Conservation (phyloP, 805 yeast species). For the Zygosaccharomyces lentus region DNA sequence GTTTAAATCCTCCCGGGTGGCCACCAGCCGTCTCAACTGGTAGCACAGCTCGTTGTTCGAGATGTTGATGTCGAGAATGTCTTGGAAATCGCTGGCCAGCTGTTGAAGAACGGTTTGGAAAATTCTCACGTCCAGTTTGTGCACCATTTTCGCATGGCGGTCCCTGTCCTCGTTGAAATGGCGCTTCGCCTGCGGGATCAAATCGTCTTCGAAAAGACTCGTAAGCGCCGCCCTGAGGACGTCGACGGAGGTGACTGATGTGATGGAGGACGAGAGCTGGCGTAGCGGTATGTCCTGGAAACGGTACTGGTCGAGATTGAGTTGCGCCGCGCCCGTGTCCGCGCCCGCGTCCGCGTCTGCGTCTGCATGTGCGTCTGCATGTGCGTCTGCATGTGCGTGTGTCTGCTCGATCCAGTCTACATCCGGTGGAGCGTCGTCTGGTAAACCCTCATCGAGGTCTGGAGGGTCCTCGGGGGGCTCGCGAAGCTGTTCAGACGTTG, state of each 20-base stretch:
- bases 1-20: slow-evolving; percentile 16
- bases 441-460: not conserved
- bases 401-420: not conserved
- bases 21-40: slow-evolving; percentile 19
- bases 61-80: slow-evolving; percentile 29
- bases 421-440: not conserved
- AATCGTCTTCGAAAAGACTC: slow-evolving; percentile 21
- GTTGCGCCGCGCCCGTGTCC: not conserved
- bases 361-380: not conserved
- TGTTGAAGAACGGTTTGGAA: slow-evolving; percentile 20
- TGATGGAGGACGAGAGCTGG: slow-evolving; percentile 22
- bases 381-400: not conserved
- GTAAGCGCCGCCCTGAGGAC: slow-evolving; percentile 21
- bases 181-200: slow-evolving; percentile 25
- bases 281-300: slow-evolving; percentile 18
- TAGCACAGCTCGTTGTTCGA: slow-evolving; percentile 32
- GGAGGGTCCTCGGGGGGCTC: not conserved
- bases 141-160: slow-evolving; percentile 19
- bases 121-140: slow-evolving; percentile 28
- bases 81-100: slow-evolving; percentile 25
- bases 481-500: not conserved
- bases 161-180: slow-evolving; percentile 19
- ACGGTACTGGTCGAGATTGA: slow-evolving; percentile 12
- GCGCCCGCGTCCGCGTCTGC: not conserved
- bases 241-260: slow-evolving; percentile 28